Base-by-base conservation (phyloP, 139 green algal species). In the Diplosphaera chodatii region DNA sequence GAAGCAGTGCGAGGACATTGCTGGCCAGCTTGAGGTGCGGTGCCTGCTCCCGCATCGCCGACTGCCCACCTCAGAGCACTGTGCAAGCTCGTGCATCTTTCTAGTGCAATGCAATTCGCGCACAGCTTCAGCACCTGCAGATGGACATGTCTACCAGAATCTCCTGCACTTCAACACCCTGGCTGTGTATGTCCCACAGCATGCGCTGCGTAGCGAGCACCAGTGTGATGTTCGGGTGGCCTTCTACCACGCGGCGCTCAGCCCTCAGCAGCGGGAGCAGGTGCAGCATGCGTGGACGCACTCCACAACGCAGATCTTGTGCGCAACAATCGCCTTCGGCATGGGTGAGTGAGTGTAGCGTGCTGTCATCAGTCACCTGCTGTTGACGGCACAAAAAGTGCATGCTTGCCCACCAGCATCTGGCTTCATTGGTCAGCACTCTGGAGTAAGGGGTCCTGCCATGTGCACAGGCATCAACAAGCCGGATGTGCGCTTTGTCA, bases 261-360 rank as follows among this genome's bases (percentile, higher is more conserved):
- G 75, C 0, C 48, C 82, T 29, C 80, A 93, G 71, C 81, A 93
- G 74, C 78, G 89, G 0, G 86, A 93, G 78, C 31, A 34, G 30
- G 81, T 92, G 64, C 92, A 97, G 86, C 29, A 33, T 0, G 72
- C 88, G n/a, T 97, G 92, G 92, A 95, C 84, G 55, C 85, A 85
- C 30, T 83, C 85, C 21, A 56, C 74, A 18, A 48, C 91, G 28
- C 78, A 84, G 76, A 82, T 95, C 40, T 91, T 97, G 29, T 86
- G 91, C 22, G 93, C 93, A 1, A 98, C 93, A 32, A 91, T 96
- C 66, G 93, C 91, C 1, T 96, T 97, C 84, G 91, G 91, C 66
- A 96, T 97, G 91, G 91, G 91, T 76, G 78, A 86, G 74, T n/a
- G n/a, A n/a, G n/a, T n/a, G n/a, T n/a, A n/a, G n/a, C n/a, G n/a